Evolutionary conservation across 208 protist species (phyloP), one percentile per base, ranked within the genome.

Genomic region (Crithidia bombi): DNA sequence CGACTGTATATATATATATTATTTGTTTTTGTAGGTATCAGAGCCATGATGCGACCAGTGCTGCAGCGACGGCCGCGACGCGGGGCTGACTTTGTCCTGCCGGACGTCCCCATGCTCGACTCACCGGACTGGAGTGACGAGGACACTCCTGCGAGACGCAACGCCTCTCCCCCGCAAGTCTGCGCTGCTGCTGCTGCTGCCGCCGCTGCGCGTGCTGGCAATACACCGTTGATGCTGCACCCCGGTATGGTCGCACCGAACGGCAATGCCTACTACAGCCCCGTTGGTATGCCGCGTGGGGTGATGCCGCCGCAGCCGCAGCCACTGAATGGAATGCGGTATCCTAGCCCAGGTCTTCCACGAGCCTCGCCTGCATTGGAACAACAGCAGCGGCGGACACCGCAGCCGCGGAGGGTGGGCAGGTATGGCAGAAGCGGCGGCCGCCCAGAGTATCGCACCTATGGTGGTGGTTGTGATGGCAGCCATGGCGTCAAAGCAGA

Each of bases 111-210:
- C 0, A 69, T 81, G 51, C 59, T 81, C 14, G 59, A 69, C 30
- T 81, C 75, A 0, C 75, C 75, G 5, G 69, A 73, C 17, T 81
- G 68, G 69, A 76, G 69, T 21, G 61, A 65, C 33, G 69, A 75
- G 15, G 75, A 74, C 2, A 33, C 21, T 10, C 46, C 61, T 11
- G 14, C 7, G 2, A 41, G 7, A 15, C 52, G 25, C 0, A 73
- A 54, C 7, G 15, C 14, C 19, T 28, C 43, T 6, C 23, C 69
- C 15, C 36, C 51, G 41, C 41, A 44, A 33, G 25, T 35, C 26
- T 17, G 33, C 3, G 30, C 46, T 4, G 41, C 41, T 47, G 41
- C 41, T 17, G 26, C 44, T 17, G 30, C 30, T 3, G 44, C 25
- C 5, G 44, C 35, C 21, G 46, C 41, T 17, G 19, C 30, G 15